Evolutionary conservation across 306 rosid genomes (phyloP), one percentile per base, ranked within the genome.

Genomic region (Cicer chorassanicum): DNA sequence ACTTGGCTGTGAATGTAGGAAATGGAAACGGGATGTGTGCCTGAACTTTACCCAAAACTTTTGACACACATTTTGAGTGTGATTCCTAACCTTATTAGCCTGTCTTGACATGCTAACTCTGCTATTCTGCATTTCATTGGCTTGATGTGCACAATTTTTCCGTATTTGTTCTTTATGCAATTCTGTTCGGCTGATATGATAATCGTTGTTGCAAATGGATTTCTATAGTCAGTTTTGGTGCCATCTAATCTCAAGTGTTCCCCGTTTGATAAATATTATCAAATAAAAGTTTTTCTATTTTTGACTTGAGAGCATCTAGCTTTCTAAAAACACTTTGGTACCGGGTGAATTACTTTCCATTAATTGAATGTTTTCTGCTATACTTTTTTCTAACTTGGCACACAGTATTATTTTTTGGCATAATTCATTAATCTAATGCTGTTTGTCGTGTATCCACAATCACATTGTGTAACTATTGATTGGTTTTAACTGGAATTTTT

Each of bases 401-500:
- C 18, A 29, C 42, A 38, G n/a, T 34, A 54, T 18, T 16, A 16
- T 18, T 51, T 54, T 51, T 54, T 54, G 34, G 18, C 12, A 54
- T 16, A 19, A 46, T 48, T 3, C 10, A 36, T 29, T 29, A 36
- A 43, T 49, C 15, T 75, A 15, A 36, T 66, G 39, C 44, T 12
- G 46, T 29, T 29, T 0, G 36, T 49, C 24, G 34, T 76, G 79
- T 54, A n/a, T 57, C 16, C 44, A 36, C 18, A 36, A 36, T 24
- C 61, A n/a, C 8, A 7, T 49, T 14, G 10, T 1, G 61, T 57
- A 36, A 43, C 79, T 36, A 55, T 78, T 18, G 68, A 68, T 16
- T 64, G 56, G 43, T 74, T 41, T 21, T 77, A 68, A 84, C 72
- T 66, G 68, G 68, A 60, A 11, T 46, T 55, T 38, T 21, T 62